A percentile compares a stretch with the other conserved stretches of the same genome.
Conservation (phyloP, 331 rosid genomes). For the Cydonia oblonga region DNA sequence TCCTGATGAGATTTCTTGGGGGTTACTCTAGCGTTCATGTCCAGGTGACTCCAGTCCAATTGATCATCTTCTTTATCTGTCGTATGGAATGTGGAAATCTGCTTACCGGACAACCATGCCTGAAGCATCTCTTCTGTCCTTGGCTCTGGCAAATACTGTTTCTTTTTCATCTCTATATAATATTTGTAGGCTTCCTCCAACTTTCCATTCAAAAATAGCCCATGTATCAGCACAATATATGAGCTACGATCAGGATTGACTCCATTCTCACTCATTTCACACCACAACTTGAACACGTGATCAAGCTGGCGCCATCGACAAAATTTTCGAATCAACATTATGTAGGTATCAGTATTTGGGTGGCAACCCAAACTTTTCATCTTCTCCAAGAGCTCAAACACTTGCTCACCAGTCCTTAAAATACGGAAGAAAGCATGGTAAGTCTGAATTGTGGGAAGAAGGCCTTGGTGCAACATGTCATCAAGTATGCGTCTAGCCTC, state of each 20-base stretch:
- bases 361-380: slow-evolving; percentile 57
- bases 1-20: slow-evolving; percentile 27
- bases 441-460: slow-evolving; percentile 64
- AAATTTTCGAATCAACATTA: slow-evolving; percentile 81
- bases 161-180: slow-evolving; percentile 73
- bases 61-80: slow-evolving; percentile 17
- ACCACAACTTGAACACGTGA: slow-evolving; percentile 61
- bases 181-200: slow-evolving; percentile 67
- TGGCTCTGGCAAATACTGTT: slow-evolving; percentile 61
- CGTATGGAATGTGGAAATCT: slow-evolving; percentile 15
- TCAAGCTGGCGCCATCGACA: slow-evolving; percentile 75
- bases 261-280: slow-evolving; percentile 51
- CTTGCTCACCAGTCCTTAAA: slow-evolving; percentile 50
- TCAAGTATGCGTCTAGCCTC: slow-evolving; percentile 46
- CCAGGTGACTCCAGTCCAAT: slow-evolving; percentile 12
- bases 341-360: slow-evolving; percentile 63
- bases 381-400: slow-evolving; percentile 43
- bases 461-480: slow-evolving; percentile 38
- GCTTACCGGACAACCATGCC: slow-evolving; percentile 65
- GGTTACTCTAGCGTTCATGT: slow-evolving; percentile 16
- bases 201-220: slow-evolving; percentile 66
- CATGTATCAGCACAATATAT: slow-evolving; percentile 74
- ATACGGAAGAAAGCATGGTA: slow-evolving; percentile 69
- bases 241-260: slow-evolving; percentile 66
- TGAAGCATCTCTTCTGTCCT: slow-evolving; percentile 61